Evolutionary conservation across 202 grass and related monocot genomes (phyloP).

Genomic region (Eragrostis tef): DNA sequence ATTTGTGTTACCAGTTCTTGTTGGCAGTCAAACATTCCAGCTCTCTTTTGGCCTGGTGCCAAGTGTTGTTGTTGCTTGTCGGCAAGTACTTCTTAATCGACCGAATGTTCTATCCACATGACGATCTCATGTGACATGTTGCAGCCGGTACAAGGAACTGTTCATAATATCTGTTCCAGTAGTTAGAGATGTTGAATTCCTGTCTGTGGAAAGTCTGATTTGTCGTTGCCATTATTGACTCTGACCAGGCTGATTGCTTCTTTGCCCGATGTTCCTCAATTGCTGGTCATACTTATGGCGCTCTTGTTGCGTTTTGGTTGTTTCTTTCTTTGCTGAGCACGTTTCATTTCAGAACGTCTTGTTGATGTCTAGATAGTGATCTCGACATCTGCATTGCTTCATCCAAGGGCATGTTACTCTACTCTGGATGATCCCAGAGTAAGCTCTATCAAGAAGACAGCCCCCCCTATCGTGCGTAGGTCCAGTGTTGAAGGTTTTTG

Average conservation of each 20-base stretch:
- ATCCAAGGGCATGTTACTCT: constrained; percentile 60
- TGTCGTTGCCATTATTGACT: constrained; percentile 51
- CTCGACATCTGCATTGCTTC: constrained; percentile 63
- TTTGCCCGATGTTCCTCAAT: constrained; percentile 10
- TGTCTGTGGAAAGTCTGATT: constrained; percentile 30
- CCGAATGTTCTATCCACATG: constrained; percentile 45
- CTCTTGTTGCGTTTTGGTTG: neutral
- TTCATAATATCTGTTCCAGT: constrained; percentile 30
- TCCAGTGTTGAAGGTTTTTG: constrained; percentile 83
- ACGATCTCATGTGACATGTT: constrained; percentile 31
- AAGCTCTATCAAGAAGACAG: constrained; percentile 55
- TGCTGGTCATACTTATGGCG: constrained; percentile 1
- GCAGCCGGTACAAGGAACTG: constrained; percentile 20
- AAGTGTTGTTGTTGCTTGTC: constrained; percentile 36
- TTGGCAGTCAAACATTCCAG: constrained; percentile 35
- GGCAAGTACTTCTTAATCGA: constrained; percentile 27
- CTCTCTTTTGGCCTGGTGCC: neutral
- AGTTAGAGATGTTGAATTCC: constrained; percentile 53
- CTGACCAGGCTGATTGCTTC: constrained; percentile 18
- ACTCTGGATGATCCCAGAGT: constrained; percentile 69
- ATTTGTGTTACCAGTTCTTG: constrained; percentile 39
- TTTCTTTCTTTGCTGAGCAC: neutral
- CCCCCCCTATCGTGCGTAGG: constrained; percentile 49
- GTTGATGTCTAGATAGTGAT: neutral
- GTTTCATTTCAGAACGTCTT: constrained; percentile 11